phyloP scores from a whole-genome alignment of 2,329 filamentous ascomycete species.

The Endocalyx cinctus region DNA sequence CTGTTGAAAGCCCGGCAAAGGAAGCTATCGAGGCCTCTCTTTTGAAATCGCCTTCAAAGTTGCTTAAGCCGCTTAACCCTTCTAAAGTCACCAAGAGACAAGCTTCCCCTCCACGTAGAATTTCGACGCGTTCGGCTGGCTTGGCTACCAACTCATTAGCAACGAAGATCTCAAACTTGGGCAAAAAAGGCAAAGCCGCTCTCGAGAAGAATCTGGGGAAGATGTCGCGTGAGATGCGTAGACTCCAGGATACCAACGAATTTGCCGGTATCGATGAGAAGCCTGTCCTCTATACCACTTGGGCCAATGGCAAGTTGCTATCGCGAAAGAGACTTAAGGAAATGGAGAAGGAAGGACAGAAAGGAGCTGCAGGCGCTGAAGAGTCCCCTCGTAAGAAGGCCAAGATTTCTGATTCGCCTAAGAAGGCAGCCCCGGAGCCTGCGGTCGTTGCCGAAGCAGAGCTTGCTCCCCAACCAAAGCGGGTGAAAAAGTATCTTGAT shows the following conservation, averaged over 20 bases:
- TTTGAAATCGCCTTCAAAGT: too few species aligned
- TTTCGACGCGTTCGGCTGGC: constrained; percentile 41
- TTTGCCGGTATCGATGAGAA: constrained; percentile 54
- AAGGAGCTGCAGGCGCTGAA: constrained; percentile 10
- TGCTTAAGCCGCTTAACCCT: too few species aligned
- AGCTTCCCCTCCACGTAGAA: constrained; percentile 29
- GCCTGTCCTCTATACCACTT: constrained; percentile 54
- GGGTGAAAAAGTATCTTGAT: constrained; percentile 69
- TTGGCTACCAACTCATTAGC: constrained; percentile 39
- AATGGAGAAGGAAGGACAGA: constrained; percentile 15
- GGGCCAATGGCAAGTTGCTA: constrained; percentile 62
- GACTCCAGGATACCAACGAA: constrained; percentile 60
- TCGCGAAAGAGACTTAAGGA: constrained; percentile 36
- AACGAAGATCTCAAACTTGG: constrained; percentile 47
- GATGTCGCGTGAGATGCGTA: constrained; percentile 53
- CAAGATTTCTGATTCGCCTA: constrained; percentile 23
- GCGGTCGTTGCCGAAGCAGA: constrained; percentile 31
- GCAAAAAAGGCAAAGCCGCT: constrained; percentile 56
- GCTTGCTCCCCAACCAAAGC: constrained; percentile 36
- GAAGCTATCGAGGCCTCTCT: background rate
- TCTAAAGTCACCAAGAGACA: constrained; percentile 28
- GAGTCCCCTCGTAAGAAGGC: constrained; percentile 31
- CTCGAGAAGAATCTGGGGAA: constrained; percentile 43
- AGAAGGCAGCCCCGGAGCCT: constrained; percentile 30
- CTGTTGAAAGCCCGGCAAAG: background rate